phyloP scores from a whole-genome alignment of 805 yeast species.

The Candida piceae region DNA sequence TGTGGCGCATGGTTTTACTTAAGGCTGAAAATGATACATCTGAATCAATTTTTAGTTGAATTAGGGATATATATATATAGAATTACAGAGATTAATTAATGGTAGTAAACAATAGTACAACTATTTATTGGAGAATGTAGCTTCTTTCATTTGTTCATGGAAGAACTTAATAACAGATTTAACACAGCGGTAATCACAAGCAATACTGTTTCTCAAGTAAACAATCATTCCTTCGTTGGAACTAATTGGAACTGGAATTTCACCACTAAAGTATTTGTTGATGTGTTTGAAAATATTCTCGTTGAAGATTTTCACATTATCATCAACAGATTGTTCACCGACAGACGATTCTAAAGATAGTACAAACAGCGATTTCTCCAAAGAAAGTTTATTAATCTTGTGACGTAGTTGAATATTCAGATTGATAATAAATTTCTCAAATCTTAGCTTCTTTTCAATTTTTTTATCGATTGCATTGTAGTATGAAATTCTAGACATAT shows the following conservation, averaged over 20 bases:
- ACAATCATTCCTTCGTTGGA: constrained; percentile 13
- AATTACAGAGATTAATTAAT: too few relatives aligned
- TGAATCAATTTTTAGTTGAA: too few relatives aligned
- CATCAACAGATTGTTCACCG: constrained; percentile 9
- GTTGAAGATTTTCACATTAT: constrained; percentile 5
- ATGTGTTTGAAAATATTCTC: constrained; percentile 9
- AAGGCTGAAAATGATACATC: too few relatives aligned
- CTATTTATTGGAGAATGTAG: not conserved
- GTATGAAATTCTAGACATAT: constrained; percentile 22
- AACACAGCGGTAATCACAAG: constrained; percentile 22
- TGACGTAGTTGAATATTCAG: constrained; percentile 23
- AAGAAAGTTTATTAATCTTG: constrained; percentile 10
- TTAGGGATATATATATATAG: not conserved
- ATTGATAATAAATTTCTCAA: constrained; percentile 16
- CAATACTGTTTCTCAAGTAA: constrained; percentile 21
- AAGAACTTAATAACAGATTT: constrained; percentile 13
- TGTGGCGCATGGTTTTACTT: too few relatives aligned
- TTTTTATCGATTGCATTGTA: constrained; percentile 19
- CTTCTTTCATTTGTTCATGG: constrained; percentile 13
- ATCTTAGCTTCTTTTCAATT: constrained; percentile 16
- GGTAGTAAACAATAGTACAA: too few relatives aligned
- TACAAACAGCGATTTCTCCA: constrained; percentile 20
- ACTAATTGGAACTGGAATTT: constrained; percentile 1
- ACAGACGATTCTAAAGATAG: constrained; percentile 17
- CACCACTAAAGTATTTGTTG: constrained; percentile 17